Conservation (phyloP, 2,329 filamentous ascomycete species). For the Trichoderma atroviride region DNA sequence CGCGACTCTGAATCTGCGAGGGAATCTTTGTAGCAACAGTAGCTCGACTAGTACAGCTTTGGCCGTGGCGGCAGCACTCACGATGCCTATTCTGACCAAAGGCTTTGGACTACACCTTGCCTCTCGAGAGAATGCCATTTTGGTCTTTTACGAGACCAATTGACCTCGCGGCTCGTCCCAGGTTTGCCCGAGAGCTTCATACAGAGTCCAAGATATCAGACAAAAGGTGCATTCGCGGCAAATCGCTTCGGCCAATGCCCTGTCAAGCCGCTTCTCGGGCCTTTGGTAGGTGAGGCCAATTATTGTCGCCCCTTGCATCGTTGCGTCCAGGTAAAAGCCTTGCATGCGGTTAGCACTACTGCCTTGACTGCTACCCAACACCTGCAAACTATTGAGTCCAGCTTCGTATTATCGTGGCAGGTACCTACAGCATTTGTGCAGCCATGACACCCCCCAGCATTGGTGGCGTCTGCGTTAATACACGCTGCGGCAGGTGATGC, state of each 20-base stretch:
- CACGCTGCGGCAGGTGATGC: not conserved
- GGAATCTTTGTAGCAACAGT: not conserved
- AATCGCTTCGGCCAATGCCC: not conserved
- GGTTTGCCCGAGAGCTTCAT: not conserved
- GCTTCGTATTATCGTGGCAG: not conserved
- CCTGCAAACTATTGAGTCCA: not conserved
- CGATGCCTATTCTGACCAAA: not conserved
- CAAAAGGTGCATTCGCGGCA: not conserved
- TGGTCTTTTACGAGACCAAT: not conserved
- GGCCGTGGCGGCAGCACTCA: not conserved
- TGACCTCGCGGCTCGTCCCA: not conserved
- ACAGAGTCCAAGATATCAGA: not conserved
- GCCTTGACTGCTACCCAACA: not conserved
- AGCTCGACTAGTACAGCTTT: not conserved
- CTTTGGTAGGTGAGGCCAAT: not conserved
- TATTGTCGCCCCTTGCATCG: slow-evolving; percentile 4
- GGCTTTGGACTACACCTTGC: not conserved
- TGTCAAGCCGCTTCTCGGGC: not conserved
- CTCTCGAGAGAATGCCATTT: not conserved
- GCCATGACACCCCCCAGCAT: not conserved
- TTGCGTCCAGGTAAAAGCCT: not conserved
- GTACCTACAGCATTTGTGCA: not conserved
- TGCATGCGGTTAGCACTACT: slow-evolving; percentile 10
- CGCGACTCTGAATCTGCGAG: not conserved
- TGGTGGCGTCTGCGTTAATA: not conserved